phyloP scores from a whole-genome alignment of 768 basidiomycete species.

The Mycena polygramma region DNA sequence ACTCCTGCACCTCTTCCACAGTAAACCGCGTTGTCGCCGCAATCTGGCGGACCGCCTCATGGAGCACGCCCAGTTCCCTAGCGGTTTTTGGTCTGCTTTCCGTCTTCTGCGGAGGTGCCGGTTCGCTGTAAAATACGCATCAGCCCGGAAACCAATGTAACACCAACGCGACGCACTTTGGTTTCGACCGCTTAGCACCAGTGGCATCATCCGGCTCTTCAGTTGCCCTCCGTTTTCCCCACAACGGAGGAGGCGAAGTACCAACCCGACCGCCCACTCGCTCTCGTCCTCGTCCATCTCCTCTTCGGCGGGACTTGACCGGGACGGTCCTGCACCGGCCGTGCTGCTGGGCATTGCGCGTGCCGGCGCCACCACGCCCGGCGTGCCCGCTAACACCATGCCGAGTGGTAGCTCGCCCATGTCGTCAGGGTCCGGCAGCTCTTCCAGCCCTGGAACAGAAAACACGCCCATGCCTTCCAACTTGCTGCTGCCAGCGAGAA shows the following conservation, averaged over 20 bases:
- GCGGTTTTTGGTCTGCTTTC: conserved; percentile 43
- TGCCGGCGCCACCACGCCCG: not conserved
- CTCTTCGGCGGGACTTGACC: conserved; percentile 64
- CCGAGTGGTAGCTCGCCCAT: conserved; percentile 30
- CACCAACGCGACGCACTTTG: conserved; percentile 50
- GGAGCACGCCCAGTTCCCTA: conserved; percentile 72
- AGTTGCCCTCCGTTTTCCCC: conserved; percentile 72
- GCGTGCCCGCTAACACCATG: conserved; percentile 37
- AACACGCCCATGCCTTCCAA: conserved; percentile 27
- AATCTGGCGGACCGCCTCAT: conserved; percentile 74
- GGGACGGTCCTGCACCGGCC: conserved; percentile 34
- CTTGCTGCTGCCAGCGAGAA: conserved; percentile 21
- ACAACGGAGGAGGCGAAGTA: conserved; percentile 71
- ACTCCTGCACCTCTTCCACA: conserved; percentile 81
- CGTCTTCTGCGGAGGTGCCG: conserved; percentile 20
- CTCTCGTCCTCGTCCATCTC: conserved; percentile 76
- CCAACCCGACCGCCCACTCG: conserved; percentile 78
- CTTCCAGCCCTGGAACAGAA: conserved; percentile 33
- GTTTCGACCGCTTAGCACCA: conserved; percentile 59
- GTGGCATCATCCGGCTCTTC: conserved; percentile 52
- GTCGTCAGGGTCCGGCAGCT: conserved; percentile 27
- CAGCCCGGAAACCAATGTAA: not conserved
- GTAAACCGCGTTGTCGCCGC: conserved; percentile 80
- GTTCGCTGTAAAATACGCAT: conserved; percentile 33
- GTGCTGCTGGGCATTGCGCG: not conserved